These are phyloP conservation scores for Cryptococcus sp. DNA, from an alignment of 1,284 basidiomycete genomes.

Conservation along the genomic window DNA sequence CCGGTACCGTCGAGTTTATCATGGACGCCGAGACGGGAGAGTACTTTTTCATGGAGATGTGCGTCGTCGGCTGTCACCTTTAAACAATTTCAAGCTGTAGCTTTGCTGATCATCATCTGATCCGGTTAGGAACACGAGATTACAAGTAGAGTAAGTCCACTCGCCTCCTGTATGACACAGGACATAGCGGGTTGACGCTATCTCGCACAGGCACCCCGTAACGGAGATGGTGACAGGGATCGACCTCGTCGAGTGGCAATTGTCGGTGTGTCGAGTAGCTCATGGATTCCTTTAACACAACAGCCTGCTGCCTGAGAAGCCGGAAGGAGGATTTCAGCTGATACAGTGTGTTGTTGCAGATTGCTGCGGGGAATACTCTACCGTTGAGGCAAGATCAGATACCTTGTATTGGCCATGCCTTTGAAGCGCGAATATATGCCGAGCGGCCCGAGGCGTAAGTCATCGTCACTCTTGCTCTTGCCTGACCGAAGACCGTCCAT, in stretches of 20 bases:
- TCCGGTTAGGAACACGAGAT: constrained; percentile 73
- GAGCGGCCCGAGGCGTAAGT: constrained; percentile 77
- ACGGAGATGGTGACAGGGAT: constrained; percentile 93
- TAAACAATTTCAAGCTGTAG: neutral
- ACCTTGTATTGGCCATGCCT: constrained; percentile 84
- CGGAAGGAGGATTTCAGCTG: neutral
- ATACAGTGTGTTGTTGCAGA: constrained; percentile 52
- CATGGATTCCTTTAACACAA: too few relatives aligned
- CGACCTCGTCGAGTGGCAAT: constrained; percentile 92
- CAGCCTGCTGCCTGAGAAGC: too few relatives aligned
- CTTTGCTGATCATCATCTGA: neutral
- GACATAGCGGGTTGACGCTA: neutral
- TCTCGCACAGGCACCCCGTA: constrained; percentile 69
- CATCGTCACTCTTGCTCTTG: too few relatives aligned
- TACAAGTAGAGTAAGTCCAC: constrained; percentile 72
- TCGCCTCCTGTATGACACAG: neutral
- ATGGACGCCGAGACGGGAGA: constrained; percentile 81
- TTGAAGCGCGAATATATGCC: constrained; percentile 95
- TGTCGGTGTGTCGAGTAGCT: constrained; percentile 60
- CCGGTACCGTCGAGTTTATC: constrained; percentile 91
- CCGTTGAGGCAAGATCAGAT: constrained; percentile 75
- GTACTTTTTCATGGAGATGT: constrained; percentile 96
- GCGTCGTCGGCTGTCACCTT: constrained; percentile 39
- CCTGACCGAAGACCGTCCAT: neutral
- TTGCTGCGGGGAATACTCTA: constrained; percentile 83